Conservation (phyloP, 805 yeast genomes). For the Saturnispora hagleri region DNA sequence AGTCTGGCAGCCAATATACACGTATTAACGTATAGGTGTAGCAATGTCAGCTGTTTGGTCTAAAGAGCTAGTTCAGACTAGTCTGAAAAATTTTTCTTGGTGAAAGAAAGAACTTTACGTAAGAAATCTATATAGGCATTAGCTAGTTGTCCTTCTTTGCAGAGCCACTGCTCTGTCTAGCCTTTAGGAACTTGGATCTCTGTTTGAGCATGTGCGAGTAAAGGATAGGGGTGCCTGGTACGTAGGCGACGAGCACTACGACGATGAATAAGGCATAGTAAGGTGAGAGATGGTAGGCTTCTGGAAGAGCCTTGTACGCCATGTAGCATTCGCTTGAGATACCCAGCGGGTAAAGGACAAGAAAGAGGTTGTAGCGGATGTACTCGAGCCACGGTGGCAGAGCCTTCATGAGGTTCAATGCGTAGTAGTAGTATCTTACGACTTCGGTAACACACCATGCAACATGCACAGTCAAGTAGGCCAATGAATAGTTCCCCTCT, state of each 20-base stretch:
- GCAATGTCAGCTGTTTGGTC: not conserved
- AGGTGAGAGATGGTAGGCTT: slow-evolving; percentile 36
- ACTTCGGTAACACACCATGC: slow-evolving; percentile 97
- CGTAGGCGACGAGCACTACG: slow-evolving; percentile 52
- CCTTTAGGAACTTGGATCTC: slow-evolving; percentile 62
- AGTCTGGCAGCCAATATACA: not conserved
- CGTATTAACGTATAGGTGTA: not conserved
- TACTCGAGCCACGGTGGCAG: slow-evolving; percentile 55
- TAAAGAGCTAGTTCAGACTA: not conserved
- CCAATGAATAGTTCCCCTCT: slow-evolving; percentile 50
- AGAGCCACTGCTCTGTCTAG: not conserved
- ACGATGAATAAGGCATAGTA: slow-evolving; percentile 46
- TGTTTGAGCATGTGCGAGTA: slow-evolving; percentile 85
- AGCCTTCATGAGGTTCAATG: slow-evolving; percentile 48
- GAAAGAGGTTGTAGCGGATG: slow-evolving; percentile 77
- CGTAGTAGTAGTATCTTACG: slow-evolving; percentile 82
- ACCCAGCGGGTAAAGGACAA: slow-evolving; percentile 81
- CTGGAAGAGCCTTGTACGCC: slow-evolving; percentile 60
- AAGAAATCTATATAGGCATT: not conserved
- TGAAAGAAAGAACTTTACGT: not conserved
- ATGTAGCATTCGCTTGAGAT: slow-evolving; percentile 76
- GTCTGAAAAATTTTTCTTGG: not conserved
- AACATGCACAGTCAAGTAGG: slow-evolving; percentile 55
- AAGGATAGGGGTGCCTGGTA: slow-evolving; percentile 80
- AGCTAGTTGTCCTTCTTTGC: not conserved